These are phyloP conservation scores for Kwoniella mangroviensis DNA, from an alignment of 768 basidiomycete species.

Conservation along the genomic window DNA sequence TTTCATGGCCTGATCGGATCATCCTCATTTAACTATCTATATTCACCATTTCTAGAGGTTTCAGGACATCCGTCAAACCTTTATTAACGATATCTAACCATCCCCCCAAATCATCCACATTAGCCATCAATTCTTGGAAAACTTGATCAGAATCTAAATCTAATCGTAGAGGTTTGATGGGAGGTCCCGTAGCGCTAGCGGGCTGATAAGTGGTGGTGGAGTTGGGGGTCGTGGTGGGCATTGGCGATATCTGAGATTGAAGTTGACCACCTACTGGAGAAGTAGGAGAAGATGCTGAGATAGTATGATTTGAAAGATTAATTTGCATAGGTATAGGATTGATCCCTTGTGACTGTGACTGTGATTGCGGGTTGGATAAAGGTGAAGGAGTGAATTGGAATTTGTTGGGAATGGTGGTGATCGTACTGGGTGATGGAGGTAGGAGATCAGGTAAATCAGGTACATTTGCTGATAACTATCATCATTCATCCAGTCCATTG, in stretches of 20 bases:
- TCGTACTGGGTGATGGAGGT: slow-evolving; percentile 44
- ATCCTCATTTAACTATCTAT: not conserved
- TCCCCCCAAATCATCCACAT: slow-evolving; percentile 73
- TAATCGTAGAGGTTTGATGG: slow-evolving; percentile 73
- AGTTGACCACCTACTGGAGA: not conserved
- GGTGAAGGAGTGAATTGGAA: slow-evolving; percentile 53
- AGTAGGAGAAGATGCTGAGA: slow-evolving; percentile 14
- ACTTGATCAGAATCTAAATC: slow-evolving; percentile 67
- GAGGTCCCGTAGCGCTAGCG: slow-evolving; percentile 36
- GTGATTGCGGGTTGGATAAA: slow-evolving; percentile 29
- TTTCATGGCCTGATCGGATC: too few species aligned
- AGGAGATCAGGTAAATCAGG: slow-evolving; percentile 49
- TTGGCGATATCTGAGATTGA: slow-evolving; percentile 4
- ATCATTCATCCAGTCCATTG: not conserved
- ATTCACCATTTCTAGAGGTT: slow-evolving; percentile 40
- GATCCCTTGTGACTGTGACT: not conserved
- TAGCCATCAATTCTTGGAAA: slow-evolving; percentile 71
- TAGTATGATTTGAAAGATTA: slow-evolving; percentile 6
- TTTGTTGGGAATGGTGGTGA: slow-evolving; percentile 34
- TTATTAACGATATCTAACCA: slow-evolving; percentile 77
- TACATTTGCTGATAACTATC: slow-evolving; percentile 44
- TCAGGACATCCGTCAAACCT: slow-evolving; percentile 72
- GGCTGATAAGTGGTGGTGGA: not conserved
- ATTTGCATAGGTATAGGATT: not conserved
- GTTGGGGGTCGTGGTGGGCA: not conserved